These are phyloP conservation scores for Aspergillus tamarii DNA, from an alignment of 2,329 filamentous ascomycete genomes.

Conservation along the genomic window DNA sequence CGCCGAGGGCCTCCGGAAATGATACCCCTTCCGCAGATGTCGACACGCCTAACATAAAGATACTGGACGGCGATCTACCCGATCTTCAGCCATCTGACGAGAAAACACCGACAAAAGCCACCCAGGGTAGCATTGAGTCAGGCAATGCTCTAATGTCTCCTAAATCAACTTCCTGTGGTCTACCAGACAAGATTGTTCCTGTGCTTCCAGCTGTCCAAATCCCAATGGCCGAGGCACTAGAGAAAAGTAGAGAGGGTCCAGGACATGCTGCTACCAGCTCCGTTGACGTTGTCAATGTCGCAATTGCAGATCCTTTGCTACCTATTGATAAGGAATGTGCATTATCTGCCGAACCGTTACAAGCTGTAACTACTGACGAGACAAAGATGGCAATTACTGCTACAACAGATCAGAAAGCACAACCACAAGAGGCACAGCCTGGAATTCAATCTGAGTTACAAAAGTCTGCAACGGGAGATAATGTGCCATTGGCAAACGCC, in stretches of 20 bases:
- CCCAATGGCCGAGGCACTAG: neutral
- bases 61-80: slow-evolving; percentile 5
- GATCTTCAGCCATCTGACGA: slow-evolving; percentile 10
- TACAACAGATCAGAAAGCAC: neutral
- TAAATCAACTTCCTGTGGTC: slow-evolving; percentile 2
- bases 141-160: neutral
- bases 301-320: neutral
- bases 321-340: neutral
- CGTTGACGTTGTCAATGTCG: slow-evolving; percentile 23
- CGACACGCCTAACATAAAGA: slow-evolving; percentile 30
- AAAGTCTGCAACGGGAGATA: neutral
- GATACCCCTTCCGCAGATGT: slow-evolving; percentile 25
- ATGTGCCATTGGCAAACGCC: neutral
- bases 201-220: slow-evolving; percentile 8
- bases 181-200: slow-evolving; percentile 1
- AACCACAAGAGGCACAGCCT: neutral
- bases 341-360: neutral
- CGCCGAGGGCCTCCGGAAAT: slow-evolving; percentile 1
- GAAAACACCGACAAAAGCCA: neutral
- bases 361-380: neutral
- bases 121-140: neutral
- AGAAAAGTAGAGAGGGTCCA: neutral
- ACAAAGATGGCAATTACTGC: neutral
- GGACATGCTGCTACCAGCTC: slow-evolving; percentile 13
- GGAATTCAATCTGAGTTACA: neutral